These are phyloP conservation scores for Boletus tylopilopsis DNA, from an alignment of 768 basidiomycete species.

Conservation along the genomic window DNA sequence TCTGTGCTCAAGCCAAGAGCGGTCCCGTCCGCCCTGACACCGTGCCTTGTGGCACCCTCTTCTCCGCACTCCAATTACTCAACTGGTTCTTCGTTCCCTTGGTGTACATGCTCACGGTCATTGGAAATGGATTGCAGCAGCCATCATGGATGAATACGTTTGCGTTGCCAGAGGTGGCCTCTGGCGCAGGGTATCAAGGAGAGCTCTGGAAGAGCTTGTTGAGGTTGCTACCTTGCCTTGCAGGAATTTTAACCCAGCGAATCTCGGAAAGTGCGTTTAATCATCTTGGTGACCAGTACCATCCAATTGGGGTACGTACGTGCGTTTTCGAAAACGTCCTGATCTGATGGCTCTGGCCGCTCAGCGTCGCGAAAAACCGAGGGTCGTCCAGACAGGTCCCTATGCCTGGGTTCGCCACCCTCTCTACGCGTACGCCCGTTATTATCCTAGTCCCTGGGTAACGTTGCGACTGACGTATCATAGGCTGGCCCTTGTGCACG, in stretches of 20 bases:
- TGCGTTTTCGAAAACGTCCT: too few species aligned
- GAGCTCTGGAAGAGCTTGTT: not conserved
- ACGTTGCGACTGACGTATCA: not conserved
- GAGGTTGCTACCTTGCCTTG: not conserved
- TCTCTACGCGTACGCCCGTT: slow-evolving; percentile 7
- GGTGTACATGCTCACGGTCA: not conserved
- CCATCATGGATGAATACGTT: not conserved
- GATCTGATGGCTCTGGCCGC: too few species aligned
- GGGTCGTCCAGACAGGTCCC: slow-evolving; percentile 12
- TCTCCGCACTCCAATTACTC: not conserved
- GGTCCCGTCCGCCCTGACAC: not conserved
- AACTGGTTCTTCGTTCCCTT: not conserved
- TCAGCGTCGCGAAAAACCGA: slow-evolving; percentile 12
- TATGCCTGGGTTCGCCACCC: slow-evolving; percentile 16
- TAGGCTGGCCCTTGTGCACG: too few species aligned
- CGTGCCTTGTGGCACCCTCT: not conserved
- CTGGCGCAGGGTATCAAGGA: not conserved
- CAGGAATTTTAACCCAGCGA: not conserved
- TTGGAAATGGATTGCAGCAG: not conserved
- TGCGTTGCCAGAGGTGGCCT: not conserved
- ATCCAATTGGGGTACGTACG: slow-evolving; percentile 4
- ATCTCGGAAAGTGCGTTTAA: not conserved
- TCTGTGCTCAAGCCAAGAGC: not conserved
- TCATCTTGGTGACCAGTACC: slow-evolving; percentile 6
- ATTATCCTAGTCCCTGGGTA: not conserved